phyloP scores from a whole-genome alignment of 1,139 yeast species.

The Debaryomyces sp. region DNA sequence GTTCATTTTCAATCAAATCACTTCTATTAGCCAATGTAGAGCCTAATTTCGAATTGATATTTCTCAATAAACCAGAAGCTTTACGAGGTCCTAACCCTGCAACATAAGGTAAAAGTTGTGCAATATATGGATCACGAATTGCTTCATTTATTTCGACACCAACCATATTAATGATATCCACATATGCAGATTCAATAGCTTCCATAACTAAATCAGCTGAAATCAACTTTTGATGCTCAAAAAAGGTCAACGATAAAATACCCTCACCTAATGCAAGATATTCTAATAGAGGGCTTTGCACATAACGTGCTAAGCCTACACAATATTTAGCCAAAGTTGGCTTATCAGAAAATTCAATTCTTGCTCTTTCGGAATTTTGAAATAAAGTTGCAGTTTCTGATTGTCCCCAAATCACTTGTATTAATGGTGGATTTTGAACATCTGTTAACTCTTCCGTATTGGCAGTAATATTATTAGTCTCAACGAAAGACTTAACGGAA shows the following conservation, averaged over 20 bases:
- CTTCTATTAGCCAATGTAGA: conserved; percentile 69
- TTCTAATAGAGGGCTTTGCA: conserved; percentile 89
- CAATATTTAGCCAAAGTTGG: conserved; percentile 83
- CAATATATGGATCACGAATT: conserved; percentile 70
- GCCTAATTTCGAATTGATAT: conserved; percentile 70
- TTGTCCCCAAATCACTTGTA: conserved; percentile 77
- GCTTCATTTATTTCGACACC: conserved; percentile 96
- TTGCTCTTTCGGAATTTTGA: conserved; percentile 79
- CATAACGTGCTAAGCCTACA: conserved; percentile 85
- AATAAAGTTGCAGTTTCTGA: conserved; percentile 93
- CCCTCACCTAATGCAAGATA: conserved; percentile 81
- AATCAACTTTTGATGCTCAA: conserved; percentile 73
- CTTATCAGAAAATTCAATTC: conserved; percentile 82
- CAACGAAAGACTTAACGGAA: conserved; percentile 59
- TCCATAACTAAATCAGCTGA: conserved; percentile 64
- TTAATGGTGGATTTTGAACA: conserved; percentile 44
- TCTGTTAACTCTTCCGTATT: conserved; percentile 50
- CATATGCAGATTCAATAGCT: conserved; percentile 80
- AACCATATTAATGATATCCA: conserved; percentile 86
- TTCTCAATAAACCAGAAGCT: conserved; percentile 83
- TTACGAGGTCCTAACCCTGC: conserved; percentile 97
- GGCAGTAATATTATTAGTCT: conserved; percentile 56
- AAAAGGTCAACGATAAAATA: conserved; percentile 69
- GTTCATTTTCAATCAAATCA: conserved; percentile 78
- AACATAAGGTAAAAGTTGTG: conserved; percentile 72